These are phyloP conservation scores for Amauroascus niger DNA, from an alignment of 2,329 filamentous ascomycete species.

Conservation along the genomic window DNA sequence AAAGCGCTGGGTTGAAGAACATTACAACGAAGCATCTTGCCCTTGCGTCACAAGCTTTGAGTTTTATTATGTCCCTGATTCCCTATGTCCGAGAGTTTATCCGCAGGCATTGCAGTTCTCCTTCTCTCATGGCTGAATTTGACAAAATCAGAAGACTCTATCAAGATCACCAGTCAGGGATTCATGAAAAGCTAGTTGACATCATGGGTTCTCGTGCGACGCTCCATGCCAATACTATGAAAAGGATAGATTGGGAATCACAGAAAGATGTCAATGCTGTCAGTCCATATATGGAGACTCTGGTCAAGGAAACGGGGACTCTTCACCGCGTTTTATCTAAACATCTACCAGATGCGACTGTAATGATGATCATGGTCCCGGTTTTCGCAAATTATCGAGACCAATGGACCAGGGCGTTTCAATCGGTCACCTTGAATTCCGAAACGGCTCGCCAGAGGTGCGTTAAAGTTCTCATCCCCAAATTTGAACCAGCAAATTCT, in stretches of 20 bases:
- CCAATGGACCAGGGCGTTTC: constrained; percentile 63
- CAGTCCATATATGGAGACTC: constrained; percentile 72
- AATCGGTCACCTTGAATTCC: constrained; percentile 55
- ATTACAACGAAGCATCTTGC: constrained; percentile 95
- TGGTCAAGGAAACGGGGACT: constrained; percentile 76
- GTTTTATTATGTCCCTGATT: constrained; percentile 76
- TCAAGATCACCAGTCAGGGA: constrained; percentile 82
- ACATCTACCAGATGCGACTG: constrained; percentile 65
- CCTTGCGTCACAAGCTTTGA: constrained; percentile 77
- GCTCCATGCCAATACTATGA: constrained; percentile 64
- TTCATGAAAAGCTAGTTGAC: constrained; percentile 85
- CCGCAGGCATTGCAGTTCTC: constrained; percentile 56
- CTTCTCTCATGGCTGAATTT: constrained; percentile 65
- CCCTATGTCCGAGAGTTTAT: constrained; percentile 89
- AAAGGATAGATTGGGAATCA: constrained; percentile 63
- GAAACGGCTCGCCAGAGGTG: constrained; percentile 63
- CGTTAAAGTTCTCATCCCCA: constrained; percentile 23
- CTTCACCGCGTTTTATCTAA: constrained; percentile 75
- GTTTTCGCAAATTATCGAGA: constrained; percentile 76
- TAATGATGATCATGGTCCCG: constrained; percentile 73
- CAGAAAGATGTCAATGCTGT: constrained; percentile 38
- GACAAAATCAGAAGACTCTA: constrained; percentile 75
- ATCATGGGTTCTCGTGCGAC: constrained; percentile 76
- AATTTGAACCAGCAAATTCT: background rate
- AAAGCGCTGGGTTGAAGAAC: constrained; percentile 81